Evolutionary conservation across 352 stramenopile genomes (phyloP).

Genomic region (Lagenidium sp.): DNA sequence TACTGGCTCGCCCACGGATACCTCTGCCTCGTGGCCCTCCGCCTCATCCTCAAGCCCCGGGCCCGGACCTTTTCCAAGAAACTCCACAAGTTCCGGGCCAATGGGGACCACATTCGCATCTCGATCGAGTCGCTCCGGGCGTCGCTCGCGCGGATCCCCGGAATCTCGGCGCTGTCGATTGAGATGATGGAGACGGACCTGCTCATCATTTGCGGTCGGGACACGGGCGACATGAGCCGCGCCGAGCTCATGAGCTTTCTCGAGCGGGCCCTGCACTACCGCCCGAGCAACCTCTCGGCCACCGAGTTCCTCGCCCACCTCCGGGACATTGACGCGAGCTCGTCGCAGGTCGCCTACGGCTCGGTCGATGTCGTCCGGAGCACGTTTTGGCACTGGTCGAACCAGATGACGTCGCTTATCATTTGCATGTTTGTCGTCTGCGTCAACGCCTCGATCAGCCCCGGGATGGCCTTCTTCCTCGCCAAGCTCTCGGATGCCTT

Average conservation of each 20-base stretch:
- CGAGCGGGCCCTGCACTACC: slow-evolving; percentile 71
- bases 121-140: slow-evolving; percentile 78
- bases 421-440: slow-evolving; percentile 77
- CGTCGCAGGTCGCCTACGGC: slow-evolving; percentile 63
- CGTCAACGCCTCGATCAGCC: slow-evolving; percentile 77
- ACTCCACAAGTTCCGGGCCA: slow-evolving; percentile 80
- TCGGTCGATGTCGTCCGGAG: slow-evolving; percentile 66
- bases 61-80: slow-evolving; percentile 84
- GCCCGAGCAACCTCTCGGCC: slow-evolving; percentile 55
- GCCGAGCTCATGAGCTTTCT: slow-evolving; percentile 86
- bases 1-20: slow-evolving; percentile 70
- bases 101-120: slow-evolving; percentile 79
- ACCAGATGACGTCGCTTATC: slow-evolving; percentile 59
- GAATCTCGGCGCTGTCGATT: slow-evolving; percentile 71
- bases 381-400: slow-evolving; percentile 82
- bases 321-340: slow-evolving; percentile 78
- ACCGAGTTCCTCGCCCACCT: slow-evolving; percentile 79
- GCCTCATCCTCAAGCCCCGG: slow-evolving; percentile 79
- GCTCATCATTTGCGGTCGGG: slow-evolving; percentile 79
- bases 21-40: slow-evolving; percentile 48
- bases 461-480: slow-evolving; percentile 67
- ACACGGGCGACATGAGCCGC: slow-evolving; percentile 79
- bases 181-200: slow-evolving; percentile 88
- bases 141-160: slow-evolving; percentile 71
- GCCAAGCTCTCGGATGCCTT: slow-evolving; percentile 68